Conservation (phyloP, 768 basidiomycete genomes). For the Stropharia rugosoannulata region DNA sequence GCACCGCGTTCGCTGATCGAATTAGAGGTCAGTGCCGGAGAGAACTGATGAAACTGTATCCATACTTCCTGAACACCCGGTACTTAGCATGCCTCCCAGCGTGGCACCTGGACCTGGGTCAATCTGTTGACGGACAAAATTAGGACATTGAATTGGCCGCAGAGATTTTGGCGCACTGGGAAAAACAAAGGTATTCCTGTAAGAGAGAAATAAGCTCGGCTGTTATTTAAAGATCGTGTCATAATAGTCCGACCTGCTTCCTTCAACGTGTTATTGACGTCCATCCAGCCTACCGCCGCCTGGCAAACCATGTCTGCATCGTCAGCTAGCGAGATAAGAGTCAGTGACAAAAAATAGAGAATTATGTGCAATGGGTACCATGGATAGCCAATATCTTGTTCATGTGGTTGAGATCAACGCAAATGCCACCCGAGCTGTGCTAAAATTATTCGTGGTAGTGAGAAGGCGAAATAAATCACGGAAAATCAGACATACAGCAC, state of each 20-base stretch:
- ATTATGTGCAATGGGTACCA: slow-evolving; percentile 33
- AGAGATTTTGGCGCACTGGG: slow-evolving; percentile 46
- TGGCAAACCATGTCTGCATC: slow-evolving; percentile 78
- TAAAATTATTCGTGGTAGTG: slow-evolving; percentile 13
- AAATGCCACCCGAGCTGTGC: slow-evolving; percentile 63
- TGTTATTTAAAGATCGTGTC: background rate
- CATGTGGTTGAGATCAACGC: slow-evolving; percentile 79
- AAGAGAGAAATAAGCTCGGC: background rate
- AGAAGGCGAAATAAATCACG: background rate
- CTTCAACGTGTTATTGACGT: slow-evolving; percentile 63
- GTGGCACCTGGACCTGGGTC: slow-evolving; percentile 81
- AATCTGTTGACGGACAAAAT: slow-evolving; percentile 40
- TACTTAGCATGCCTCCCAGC: slow-evolving; percentile 84
- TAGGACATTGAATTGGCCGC: background rate
- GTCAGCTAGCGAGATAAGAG: slow-evolving; percentile 38
- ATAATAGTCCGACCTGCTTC: slow-evolving; percentile 45
- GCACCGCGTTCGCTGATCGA: slow-evolving; percentile 65
- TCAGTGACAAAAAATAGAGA: background rate
- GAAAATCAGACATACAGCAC: slow-evolving; percentile 45
- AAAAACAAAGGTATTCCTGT: slow-evolving; percentile 79
- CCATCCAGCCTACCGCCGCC: slow-evolving; percentile 69
- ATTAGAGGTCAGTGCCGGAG: background rate
- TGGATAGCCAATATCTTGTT: slow-evolving; percentile 74
- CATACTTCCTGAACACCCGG: slow-evolving; percentile 82
- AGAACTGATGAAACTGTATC: background rate